Evolutionary conservation across 192 early-diverging fungal species (phyloP).

Genomic region (Chytriomyces confervae): DNA sequence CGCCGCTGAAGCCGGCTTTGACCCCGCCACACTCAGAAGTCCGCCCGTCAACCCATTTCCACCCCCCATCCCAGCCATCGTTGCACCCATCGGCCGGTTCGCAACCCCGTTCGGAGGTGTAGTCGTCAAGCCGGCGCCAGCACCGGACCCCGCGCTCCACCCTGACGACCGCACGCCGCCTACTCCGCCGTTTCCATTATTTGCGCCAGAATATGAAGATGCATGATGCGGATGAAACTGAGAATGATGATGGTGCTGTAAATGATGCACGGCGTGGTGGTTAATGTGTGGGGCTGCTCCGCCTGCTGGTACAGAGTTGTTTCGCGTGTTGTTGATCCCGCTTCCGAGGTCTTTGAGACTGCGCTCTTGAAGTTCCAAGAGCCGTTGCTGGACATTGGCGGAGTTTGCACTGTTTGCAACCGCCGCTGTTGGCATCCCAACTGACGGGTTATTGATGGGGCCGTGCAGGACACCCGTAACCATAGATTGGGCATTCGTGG

Average conservation of each 20-base stretch:
- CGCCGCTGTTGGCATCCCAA: background rate
- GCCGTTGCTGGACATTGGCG: background rate
- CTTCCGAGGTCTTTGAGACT: slow-evolving; percentile 26
- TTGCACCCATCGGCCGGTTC: background rate
- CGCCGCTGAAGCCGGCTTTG: background rate
- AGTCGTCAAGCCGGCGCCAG: slow-evolving; percentile 3
- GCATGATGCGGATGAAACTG: slow-evolving; percentile 31
- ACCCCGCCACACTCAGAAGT: background rate
- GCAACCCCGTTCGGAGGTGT: no score
- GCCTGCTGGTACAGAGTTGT: background rate
- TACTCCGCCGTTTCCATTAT: background rate
- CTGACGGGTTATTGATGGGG: slow-evolving; percentile 7
- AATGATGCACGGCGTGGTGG: slow-evolving; percentile 24
- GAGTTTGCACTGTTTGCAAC: slow-evolving; percentile 6
- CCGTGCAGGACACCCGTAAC: background rate
- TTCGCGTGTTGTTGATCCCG: background rate
- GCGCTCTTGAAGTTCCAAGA: slow-evolving; percentile 23
- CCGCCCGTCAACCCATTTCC: no score
- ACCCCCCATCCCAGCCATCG: no score
- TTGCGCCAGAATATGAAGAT: slow-evolving; percentile 7
- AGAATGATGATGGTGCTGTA: background rate
- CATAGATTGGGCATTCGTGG: no score
- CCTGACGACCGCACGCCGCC: background rate
- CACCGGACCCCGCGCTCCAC: background rate
- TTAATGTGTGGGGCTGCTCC: slow-evolving; percentile 24